Percentiles rank a stretch among this genome's conserved stretches.
Evolutionary conservation across 2,329 filamentous ascomycete species (phyloP).

Genomic region (Bipolaris oryzae): DNA sequence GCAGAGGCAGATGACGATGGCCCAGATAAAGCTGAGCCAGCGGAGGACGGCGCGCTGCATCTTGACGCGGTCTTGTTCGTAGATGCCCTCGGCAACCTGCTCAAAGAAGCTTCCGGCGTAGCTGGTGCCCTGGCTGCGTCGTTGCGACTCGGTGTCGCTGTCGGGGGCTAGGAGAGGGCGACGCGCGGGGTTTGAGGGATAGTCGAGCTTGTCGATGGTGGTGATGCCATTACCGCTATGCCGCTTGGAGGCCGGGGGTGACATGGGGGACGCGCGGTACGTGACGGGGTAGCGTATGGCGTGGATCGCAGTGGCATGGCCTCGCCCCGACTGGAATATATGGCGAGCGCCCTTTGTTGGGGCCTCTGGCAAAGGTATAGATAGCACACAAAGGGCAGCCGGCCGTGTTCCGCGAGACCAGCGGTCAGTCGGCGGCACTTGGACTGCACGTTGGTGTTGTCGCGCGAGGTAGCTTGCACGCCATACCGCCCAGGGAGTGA

Average conservation of each 20-base stretch:
- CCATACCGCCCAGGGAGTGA: conserved; percentile 18
- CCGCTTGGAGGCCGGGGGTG: conserved; percentile 41
- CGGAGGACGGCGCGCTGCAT: conserved; percentile 61
- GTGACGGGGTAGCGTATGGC: conserved; percentile 26
- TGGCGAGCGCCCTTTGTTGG: not conserved
- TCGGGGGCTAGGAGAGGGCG: conserved; percentile 51
- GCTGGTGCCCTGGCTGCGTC: conserved; percentile 52
- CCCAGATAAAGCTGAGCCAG: conserved; percentile 65
- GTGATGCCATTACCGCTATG: conserved; percentile 36
- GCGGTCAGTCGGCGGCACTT: conserved; percentile 30
- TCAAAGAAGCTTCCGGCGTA: conserved; percentile 63
- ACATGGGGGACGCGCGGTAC: conserved; percentile 29
- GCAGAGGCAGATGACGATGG: conserved; percentile 71
- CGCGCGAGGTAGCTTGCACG: conserved; percentile 24
- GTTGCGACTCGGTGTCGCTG: conserved; percentile 40
- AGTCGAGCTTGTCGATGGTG: conserved; percentile 59
- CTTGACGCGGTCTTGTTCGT: conserved; percentile 61
- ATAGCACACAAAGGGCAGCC: not conserved
- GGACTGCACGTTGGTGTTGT: conserved; percentile 36
- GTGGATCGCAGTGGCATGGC: conserved; percentile 15
- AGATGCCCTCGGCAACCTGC: conserved; percentile 65
- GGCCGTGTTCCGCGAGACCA: conserved; percentile 8
- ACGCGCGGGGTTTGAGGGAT: conserved; percentile 46
- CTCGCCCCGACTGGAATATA: not conserved
- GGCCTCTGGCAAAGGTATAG: not conserved